Conservation (phyloP, 2,329 filamentous ascomycete species). For the Trichoderma citrinoviride region DNA sequence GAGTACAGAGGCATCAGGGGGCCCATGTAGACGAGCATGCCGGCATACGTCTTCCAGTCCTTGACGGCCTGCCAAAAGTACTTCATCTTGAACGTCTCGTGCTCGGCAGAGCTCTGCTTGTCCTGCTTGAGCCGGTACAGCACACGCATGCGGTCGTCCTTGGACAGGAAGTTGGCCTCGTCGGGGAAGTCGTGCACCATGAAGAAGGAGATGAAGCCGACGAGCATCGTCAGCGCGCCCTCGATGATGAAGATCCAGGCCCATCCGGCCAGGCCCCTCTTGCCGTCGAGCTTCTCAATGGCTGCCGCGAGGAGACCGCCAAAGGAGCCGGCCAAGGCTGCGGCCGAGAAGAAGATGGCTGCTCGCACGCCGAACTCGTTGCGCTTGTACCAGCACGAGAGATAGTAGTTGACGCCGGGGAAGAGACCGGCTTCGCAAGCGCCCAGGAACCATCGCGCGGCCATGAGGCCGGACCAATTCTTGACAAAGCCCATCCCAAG, state of each 20-base stretch:
- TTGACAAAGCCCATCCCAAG: slow-evolving; percentile 65
- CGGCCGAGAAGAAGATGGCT: slow-evolving; percentile 80
- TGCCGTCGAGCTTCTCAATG: slow-evolving; percentile 67
- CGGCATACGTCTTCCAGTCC: slow-evolving; percentile 82
- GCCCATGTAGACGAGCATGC: slow-evolving; percentile 76
- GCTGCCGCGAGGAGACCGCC: slow-evolving; percentile 71
- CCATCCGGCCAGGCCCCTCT: slow-evolving; percentile 57
- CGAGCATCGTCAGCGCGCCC: slow-evolving; percentile 66
- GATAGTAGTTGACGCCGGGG: slow-evolving; percentile 74
- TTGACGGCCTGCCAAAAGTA: slow-evolving; percentile 71
- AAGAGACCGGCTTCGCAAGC: slow-evolving; percentile 73
- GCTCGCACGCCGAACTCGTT: slow-evolving; percentile 77
- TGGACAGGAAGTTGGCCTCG: slow-evolving; percentile 68
- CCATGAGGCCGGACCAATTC: slow-evolving; percentile 63
- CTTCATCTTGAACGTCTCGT: slow-evolving; percentile 70
- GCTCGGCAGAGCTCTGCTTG: slow-evolving; percentile 69
- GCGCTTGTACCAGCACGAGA: slow-evolving; percentile 81
- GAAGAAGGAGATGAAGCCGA: slow-evolving; percentile 69
- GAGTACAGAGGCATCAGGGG: slow-evolving; percentile 69
- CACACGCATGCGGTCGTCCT: slow-evolving; percentile 68
- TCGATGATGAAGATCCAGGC: slow-evolving; percentile 68
- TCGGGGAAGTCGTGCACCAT: slow-evolving; percentile 81
- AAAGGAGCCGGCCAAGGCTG: slow-evolving; percentile 75
- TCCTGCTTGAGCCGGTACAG: slow-evolving; percentile 68
- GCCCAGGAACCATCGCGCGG: slow-evolving; percentile 68